Percentiles rank a stretch among this genome's conserved stretches.
Conservation (phyloP, 1,139 yeast genomes). For the Hyphopichia wangnamkhiaoensis region DNA sequence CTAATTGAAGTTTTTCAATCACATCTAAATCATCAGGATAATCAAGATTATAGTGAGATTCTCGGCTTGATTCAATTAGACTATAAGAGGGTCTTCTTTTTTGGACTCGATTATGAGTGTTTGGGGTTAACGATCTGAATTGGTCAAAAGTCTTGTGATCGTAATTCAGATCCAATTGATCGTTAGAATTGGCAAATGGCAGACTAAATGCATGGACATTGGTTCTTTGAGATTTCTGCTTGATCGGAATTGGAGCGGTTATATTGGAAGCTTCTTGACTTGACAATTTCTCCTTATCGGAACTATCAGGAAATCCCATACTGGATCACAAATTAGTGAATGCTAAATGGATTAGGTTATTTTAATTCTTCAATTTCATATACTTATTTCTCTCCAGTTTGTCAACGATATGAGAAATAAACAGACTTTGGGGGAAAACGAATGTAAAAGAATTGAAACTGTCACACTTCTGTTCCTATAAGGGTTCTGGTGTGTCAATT, state of each 20-base stretch:
- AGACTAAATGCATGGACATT: neutral
- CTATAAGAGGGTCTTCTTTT: constrained; percentile 39
- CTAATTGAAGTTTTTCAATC: constrained; percentile 40
- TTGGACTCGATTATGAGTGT: constrained; percentile 15
- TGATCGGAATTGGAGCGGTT: constrained; percentile 24
- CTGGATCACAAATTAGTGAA: neutral
- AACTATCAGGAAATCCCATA: neutral
- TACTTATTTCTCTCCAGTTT: too few species aligned
- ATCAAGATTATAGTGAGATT: constrained; percentile 55
- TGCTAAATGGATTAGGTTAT: too few species aligned
- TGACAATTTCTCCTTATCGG: neutral
- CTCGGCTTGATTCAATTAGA: constrained; percentile 38
- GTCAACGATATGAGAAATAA: too few species aligned
- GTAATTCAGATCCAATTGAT: too few species aligned
- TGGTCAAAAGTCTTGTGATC: constrained; percentile 3
- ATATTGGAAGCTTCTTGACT: constrained; percentile 2
- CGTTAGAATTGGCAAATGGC: neutral
- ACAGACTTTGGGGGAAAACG: neutral
- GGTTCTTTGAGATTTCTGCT: constrained; percentile 5
- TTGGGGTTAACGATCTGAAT: constrained; percentile 30
- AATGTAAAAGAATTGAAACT: too few species aligned
- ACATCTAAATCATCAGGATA: constrained; percentile 53
- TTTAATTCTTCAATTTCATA: too few species aligned
- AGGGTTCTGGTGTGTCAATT: too few species aligned
- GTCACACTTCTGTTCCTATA: too few species aligned